Base-by-base conservation (phyloP, 371 early-diverging fungal genomes). In the Basidiobolus meristosporus region DNA sequence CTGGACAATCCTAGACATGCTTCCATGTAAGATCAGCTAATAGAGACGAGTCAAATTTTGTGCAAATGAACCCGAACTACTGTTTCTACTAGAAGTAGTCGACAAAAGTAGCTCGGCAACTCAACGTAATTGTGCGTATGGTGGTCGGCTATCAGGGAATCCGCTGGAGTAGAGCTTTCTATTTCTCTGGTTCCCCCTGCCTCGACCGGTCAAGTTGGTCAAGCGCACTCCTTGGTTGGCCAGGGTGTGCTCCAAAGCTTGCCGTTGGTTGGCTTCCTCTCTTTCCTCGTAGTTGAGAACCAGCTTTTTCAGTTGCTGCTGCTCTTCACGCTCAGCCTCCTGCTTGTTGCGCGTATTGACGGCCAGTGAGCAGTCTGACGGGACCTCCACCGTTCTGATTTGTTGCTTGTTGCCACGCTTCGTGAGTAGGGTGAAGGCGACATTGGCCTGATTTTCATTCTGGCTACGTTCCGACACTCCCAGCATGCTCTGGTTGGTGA, bases 331-430 rank as follows among this genome's bases (percentile, higher is more conserved):
- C 34, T 84, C 86, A 6, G 80, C 82, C 52, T 84, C 80, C 51
- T 84, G 83, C 44, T 88, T 85, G 29, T 68, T 67, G 15, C 80
- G 64, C 3, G 90, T 80, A 40, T 68, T 81, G 40, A 78, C 60
- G 0, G 82, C 96, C 47, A 95, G 71, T 7, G 73, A 57, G 37
- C 79, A 82, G 54, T 83, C 81, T 3, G 82, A 63, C 0, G 96
- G 96, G 1, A 95, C 68, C 31, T 77, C 75, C 57, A 95, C 72
- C 5, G 66, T 63, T 51, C 75, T 77, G 12, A 67, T 54, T 57
- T 84, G 83, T 43, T 88, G 89, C 54, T 84, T 84, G 56, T 85
- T 90, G 40, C 89, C 90, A 54, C 80, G 81, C 57, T 88, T 89
- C 18, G 88, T 85, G 43, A 95, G 59, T 20, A 92, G 54, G 0